Evolutionary conservation across 139 green algal genomes (phyloP).

Genomic region (Coccomyxa sp.): DNA sequence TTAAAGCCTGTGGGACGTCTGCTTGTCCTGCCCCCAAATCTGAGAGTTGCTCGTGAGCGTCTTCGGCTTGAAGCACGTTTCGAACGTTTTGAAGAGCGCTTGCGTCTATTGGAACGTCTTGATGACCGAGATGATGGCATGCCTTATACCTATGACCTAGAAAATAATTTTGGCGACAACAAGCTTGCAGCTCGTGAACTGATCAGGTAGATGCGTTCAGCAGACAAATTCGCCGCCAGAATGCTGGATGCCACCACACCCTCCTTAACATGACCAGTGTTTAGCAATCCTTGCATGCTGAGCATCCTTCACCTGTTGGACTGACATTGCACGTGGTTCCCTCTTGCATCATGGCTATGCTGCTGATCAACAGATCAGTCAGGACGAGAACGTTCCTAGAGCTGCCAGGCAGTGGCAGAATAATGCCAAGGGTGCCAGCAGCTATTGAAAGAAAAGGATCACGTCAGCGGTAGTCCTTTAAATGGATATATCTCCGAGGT

Average conservation of each 20-base stretch:
- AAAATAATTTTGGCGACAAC: too few species aligned
- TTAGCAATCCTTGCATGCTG: neutral
- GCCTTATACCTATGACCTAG: too few species aligned
- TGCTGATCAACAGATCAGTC: too few species aligned
- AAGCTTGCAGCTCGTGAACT: neutral
- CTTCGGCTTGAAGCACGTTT: neutral
- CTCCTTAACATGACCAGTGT: neutral
- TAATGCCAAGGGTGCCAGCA: too few species aligned
- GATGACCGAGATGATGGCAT: too few species aligned
- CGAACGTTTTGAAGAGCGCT: neutral
- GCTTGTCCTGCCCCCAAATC: neutral
- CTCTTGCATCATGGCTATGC: too few species aligned
- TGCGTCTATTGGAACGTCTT: neutral
- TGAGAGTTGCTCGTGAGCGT: neutral
- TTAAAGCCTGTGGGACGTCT: neutral
- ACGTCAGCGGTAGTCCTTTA: too few species aligned
- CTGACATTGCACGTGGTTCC: too few species aligned
- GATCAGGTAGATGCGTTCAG: neutral
- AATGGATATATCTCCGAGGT: too few species aligned
- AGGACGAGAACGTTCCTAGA: too few species aligned
- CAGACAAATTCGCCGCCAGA: neutral
- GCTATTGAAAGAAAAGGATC: too few species aligned
- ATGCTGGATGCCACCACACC: neutral
- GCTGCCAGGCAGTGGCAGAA: too few species aligned
- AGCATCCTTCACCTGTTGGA: neutral